These are phyloP conservation scores for Inga leiocalycina DNA, from an alignment of 306 rosid species.

Conservation along the genomic window DNA sequence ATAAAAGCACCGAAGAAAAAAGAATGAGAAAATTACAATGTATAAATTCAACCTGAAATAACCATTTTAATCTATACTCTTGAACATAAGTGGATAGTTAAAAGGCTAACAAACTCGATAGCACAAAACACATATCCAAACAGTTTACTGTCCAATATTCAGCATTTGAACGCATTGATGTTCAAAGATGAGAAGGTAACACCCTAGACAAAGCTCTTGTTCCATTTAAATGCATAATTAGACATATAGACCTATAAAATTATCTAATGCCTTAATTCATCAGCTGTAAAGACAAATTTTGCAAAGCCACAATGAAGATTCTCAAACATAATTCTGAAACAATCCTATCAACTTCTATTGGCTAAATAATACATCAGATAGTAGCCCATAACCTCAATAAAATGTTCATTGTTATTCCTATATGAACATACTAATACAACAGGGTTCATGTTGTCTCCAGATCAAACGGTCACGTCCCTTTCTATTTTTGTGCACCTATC, in stretches of 20 bases:
- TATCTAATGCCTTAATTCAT: not conserved
- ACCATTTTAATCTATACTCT: not conserved
- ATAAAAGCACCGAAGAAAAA: not conserved
- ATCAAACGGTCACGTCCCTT: not conserved
- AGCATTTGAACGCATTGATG: not conserved
- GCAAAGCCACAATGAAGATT: slow-evolving; percentile 1
- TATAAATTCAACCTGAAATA: not conserved
- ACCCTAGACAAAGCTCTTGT: not conserved
- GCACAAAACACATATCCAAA: not conserved
- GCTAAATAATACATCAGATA: not conserved
- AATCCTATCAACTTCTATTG: not conserved
- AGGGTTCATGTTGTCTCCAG: not conserved
- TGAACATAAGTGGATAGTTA: not conserved
- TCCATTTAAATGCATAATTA: not conserved
- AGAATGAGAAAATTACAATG: not conserved
- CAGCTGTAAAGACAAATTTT: slow-evolving; percentile 9
- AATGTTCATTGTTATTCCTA: not conserved
- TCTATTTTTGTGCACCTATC: not conserved
- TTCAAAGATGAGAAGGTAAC: not conserved
- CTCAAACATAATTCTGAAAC: slow-evolving; percentile 18
- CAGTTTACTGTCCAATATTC: not conserved
- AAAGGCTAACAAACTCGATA: not conserved
- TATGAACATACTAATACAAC: not conserved
- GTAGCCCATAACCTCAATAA: not conserved
- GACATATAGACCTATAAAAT: not conserved